Percentiles rank a stretch among this genome's conserved stretches.
Conservation (phyloP, 1,284 basidiomycete genomes). For the Grifola frondosa region DNA sequence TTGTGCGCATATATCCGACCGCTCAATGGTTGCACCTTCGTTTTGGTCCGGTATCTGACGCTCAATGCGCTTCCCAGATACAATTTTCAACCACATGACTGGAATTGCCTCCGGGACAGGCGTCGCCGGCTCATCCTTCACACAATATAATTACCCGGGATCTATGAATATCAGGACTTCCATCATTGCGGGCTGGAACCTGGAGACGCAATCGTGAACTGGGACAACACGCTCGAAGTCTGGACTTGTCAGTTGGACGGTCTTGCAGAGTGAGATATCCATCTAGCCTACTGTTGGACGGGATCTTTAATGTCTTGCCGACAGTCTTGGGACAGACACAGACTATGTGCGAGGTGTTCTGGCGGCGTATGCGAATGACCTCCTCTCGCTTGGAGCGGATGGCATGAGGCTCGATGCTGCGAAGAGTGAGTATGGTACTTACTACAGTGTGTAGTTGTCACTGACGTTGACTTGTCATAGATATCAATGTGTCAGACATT, state of each 20-base stretch:
- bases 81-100: conserved; percentile 68
- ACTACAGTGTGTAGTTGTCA: background rate
- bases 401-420: conserved; percentile 68
- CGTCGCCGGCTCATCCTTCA: conserved; percentile 48
- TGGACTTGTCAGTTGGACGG: conserved; percentile 59
- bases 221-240: conserved; percentile 49
- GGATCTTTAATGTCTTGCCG: background rate
- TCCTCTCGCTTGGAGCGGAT: conserved; percentile 61
- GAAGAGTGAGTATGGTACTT: conserved; percentile 45
- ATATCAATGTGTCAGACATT: conserved; percentile 53
- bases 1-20: conserved; percentile 3
- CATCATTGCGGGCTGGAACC: conserved; percentile 61
- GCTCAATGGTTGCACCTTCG: conserved; percentile 2
- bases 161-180: conserved; percentile 57
- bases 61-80: conserved; percentile 38
- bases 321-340: conserved; percentile 59
- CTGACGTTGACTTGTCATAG: conserved; percentile 30
- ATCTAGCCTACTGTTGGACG: background rate
- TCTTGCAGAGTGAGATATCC: conserved; percentile 55
- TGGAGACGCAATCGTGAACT: conserved; percentile 56
- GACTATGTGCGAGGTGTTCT: conserved; percentile 54
- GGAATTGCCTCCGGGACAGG: conserved; percentile 46
- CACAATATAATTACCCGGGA: conserved; percentile 59
- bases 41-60: background rate
- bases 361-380: conserved; percentile 58